Evolutionary conservation across 495 filamentous ascomycete species (phyloP), one percentile per base, ranked within the genome.

Genomic region (Aspergillus haitiensis): DNA sequence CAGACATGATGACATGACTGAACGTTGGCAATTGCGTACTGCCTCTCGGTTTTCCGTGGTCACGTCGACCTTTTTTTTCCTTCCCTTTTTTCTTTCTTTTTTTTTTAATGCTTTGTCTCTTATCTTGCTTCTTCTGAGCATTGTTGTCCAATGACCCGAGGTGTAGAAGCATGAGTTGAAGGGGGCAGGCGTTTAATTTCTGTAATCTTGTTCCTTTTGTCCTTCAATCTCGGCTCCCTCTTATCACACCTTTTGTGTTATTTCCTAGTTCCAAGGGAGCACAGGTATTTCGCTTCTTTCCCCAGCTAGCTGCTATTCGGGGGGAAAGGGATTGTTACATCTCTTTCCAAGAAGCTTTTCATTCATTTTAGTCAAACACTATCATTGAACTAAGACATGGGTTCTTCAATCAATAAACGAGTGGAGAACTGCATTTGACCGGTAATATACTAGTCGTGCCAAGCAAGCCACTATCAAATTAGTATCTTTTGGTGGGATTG

Each of bases 111-210:
- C 51, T 58, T 58, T 37, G 42, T 61, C 46, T 57, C 36, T 50
- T 50, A 8, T 58, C 60, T 50, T 56, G 40, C 56, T 60, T 57
- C 42, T 60, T 55, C 51, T 63, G 52, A 56, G 60, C 50, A 52
- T 34, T 61, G 57, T 46, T 61, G 59, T 64, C 36, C 56, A 56
- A 59, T 55, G 33, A 51, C 65, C 63, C 54, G 62, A 55, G 45
- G 60, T 58, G 64, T 73, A 70, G 72, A 71, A 68, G 61, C 70
- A 65, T 64, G 68, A 60, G 52, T 55, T 61, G 64, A 67, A 64
- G 60, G 65, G 61, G 58, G 62, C 68, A 63, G 61, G 56, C 56
- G 67, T 58, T 47, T 64, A 50, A 31, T 49, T 54, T 40, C 37
- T 64, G 58, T 63, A 68, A 59, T 64, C 58, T 67, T 51, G 44